Evolutionary conservation across 257 asterid genomes (phyloP).

Genomic region (Solanum arcanum): DNA sequence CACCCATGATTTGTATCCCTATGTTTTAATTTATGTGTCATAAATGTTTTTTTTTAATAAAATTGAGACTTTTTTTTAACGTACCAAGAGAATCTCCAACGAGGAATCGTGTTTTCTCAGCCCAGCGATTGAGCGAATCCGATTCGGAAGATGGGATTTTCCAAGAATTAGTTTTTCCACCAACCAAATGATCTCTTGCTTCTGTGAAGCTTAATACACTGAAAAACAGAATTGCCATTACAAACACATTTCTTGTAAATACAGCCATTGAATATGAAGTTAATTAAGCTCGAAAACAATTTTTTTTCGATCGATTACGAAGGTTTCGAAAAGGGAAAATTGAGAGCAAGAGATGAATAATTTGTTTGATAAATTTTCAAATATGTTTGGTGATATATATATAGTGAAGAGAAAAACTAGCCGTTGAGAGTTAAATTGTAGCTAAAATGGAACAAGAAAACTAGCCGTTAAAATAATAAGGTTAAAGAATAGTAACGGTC

Average conservation of each 20-base stretch:
- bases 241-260: not conserved
- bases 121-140: conserved; percentile 61
- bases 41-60: too few species aligned
- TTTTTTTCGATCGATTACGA: not conserved
- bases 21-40: not conserved
- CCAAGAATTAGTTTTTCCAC: conserved; percentile 58
- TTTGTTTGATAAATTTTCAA: not conserved
- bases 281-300: not conserved
- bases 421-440: not conserved
- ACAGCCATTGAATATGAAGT: conserved; percentile 5
- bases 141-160: conserved; percentile 34
- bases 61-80: not conserved
- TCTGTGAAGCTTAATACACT: conserved; percentile 28
- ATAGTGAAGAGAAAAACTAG: not conserved
- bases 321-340: not conserved
- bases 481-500: not conserved
- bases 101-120: conserved; percentile 49
- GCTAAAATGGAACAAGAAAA: not conserved
- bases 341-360: not conserved
- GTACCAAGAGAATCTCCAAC: conserved; percentile 66
- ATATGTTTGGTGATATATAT: not conserved
- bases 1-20: too few species aligned
- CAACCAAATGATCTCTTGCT: conserved; percentile 47
- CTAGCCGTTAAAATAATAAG: not conserved
- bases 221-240: conserved; percentile 1